Evolutionary conservation across 2,329 filamentous ascomycete species (phyloP).

Genomic region (Phialocephala sp.): DNA sequence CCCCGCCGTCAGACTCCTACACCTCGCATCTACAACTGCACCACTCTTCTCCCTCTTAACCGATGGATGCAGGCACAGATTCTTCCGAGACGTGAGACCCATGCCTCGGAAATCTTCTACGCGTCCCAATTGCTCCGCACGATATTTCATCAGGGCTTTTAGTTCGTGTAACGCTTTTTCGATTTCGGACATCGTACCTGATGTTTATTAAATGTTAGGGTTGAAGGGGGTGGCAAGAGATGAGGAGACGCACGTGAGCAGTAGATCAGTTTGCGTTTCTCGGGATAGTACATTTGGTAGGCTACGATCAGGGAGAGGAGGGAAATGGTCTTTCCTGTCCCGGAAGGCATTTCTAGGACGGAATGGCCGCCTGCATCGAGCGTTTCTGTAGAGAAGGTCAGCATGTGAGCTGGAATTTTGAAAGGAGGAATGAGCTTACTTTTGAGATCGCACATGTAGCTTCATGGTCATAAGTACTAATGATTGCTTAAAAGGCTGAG

Average conservation of each 20-base stretch:
- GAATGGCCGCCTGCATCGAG: slow-evolving; percentile 95
- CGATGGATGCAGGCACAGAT: slow-evolving; percentile 92
- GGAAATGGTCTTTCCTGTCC: slow-evolving; percentile 96
- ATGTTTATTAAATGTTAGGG: slow-evolving; percentile 17
- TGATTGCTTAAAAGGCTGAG: too few species aligned
- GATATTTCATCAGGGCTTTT: slow-evolving; percentile 93
- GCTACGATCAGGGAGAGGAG: slow-evolving; percentile 93
- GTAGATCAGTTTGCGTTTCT: slow-evolving; percentile 96
- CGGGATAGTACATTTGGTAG: slow-evolving; percentile 92
- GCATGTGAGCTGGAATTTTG: slow-evolving; percentile 15
- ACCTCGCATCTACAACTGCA: slow-evolving; percentile 90
- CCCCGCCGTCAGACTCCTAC: slow-evolving; percentile 91
- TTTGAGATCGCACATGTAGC: slow-evolving; percentile 85
- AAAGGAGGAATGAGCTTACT: slow-evolving; percentile 44
- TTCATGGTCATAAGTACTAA: slow-evolving; percentile 36
- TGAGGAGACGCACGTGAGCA: slow-evolving; percentile 74
- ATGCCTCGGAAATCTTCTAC: slow-evolving; percentile 93
- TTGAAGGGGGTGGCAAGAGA: too few species aligned
- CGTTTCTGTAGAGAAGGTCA: slow-evolving; percentile 57
- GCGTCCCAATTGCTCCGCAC: slow-evolving; percentile 83
- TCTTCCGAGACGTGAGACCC: slow-evolving; percentile 94
- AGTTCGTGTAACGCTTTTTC: slow-evolving; percentile 95
- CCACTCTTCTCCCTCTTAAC: slow-evolving; percentile 98
- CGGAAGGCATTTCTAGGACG: slow-evolving; percentile 98
- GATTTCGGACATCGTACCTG: slow-evolving; percentile 97